These are phyloP conservation scores for Phylloporus gajari DNA, from an alignment of 1,284 basidiomycete species.

Conservation along the genomic window DNA sequence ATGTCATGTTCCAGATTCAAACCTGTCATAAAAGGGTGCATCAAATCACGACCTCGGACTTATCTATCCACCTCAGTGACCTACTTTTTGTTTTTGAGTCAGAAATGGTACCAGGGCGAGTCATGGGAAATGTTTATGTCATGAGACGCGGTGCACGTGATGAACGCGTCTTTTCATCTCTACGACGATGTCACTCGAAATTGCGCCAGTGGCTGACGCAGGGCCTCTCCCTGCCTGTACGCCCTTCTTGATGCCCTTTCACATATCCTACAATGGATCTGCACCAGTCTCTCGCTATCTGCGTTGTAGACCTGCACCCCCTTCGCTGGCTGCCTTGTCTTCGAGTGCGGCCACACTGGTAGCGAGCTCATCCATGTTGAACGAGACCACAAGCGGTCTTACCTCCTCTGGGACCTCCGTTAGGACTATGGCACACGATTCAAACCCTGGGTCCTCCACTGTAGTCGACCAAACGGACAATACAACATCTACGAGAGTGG, in stretches of 20 bases:
- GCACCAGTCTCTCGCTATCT: slow-evolving; percentile 81
- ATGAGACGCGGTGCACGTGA: slow-evolving; percentile 36
- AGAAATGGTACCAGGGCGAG: too few species aligned
- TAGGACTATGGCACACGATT: background rate
- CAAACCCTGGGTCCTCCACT: background rate
- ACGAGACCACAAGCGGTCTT: slow-evolving; percentile 17
- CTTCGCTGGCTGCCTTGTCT: slow-evolving; percentile 27
- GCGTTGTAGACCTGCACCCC: slow-evolving; percentile 57
- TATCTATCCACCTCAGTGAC: too few species aligned
- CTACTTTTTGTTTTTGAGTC: too few species aligned
- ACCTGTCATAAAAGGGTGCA: too few species aligned
- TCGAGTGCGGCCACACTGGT: slow-evolving; percentile 29
- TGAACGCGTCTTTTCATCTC: slow-evolving; percentile 4
- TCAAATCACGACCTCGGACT: too few species aligned
- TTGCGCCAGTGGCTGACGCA: slow-evolving; percentile 21
- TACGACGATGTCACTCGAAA: slow-evolving; percentile 33
- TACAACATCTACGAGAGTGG: background rate
- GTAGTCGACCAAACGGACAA: background rate
- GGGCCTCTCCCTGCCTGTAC: slow-evolving; percentile 46
- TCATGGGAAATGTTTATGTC: too few species aligned
- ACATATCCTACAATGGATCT: slow-evolving; percentile 74
- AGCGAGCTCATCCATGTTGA: slow-evolving; percentile 16
- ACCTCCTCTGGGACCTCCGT: slow-evolving; percentile 11
- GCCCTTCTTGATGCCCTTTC: slow-evolving; percentile 83
- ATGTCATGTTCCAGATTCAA: too few species aligned